Evolutionary conservation across 371 early-diverging fungal genomes (phyloP).

Genomic region (Choanephora cucurbitarum): DNA sequence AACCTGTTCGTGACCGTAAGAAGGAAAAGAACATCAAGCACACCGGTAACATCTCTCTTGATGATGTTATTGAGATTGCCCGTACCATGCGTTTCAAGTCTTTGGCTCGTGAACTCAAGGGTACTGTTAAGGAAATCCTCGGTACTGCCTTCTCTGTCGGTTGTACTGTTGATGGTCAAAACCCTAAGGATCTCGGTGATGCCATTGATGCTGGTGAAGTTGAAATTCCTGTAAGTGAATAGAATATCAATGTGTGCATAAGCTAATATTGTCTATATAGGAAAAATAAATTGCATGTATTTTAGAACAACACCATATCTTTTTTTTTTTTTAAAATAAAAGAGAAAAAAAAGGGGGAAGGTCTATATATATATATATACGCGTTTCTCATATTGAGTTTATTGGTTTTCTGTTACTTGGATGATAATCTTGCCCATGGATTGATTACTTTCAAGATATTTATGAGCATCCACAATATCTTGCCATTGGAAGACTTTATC

Average conservation of each 20-base stretch:
- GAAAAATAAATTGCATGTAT: neutral
- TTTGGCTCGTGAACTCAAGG: conserved; percentile 81
- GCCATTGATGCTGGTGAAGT: conserved; percentile 78
- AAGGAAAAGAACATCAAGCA: conserved; percentile 99
- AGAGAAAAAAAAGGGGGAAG: no score
- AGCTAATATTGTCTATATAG: neutral
- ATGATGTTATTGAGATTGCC: conserved; percentile 96
- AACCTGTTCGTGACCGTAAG: conserved; percentile 99
- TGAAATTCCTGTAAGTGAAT: conserved; percentile 84
- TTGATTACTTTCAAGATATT: conserved; percentile 63
- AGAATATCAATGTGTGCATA: no score
- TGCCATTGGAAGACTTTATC: conserved; percentile 68
- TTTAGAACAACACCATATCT: neutral
- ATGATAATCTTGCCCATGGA: conserved; percentile 66
- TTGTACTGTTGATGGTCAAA: conserved; percentile 77
- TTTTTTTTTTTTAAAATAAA: neutral
- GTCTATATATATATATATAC: neutral
- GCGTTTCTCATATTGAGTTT: neutral
- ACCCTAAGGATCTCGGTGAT: conserved; percentile 48
- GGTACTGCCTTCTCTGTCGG: conserved; percentile 99
- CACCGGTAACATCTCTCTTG: conserved; percentile 88
- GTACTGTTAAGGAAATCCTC: conserved; percentile 98
- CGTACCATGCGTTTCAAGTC: conserved; percentile 96
- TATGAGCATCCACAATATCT: conserved; percentile 66
- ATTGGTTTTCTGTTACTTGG: conserved; percentile 15